Evolutionary conservation across 1,139 yeast genomes (phyloP).

Genomic region (Saccharomyces pastorianus): DNA sequence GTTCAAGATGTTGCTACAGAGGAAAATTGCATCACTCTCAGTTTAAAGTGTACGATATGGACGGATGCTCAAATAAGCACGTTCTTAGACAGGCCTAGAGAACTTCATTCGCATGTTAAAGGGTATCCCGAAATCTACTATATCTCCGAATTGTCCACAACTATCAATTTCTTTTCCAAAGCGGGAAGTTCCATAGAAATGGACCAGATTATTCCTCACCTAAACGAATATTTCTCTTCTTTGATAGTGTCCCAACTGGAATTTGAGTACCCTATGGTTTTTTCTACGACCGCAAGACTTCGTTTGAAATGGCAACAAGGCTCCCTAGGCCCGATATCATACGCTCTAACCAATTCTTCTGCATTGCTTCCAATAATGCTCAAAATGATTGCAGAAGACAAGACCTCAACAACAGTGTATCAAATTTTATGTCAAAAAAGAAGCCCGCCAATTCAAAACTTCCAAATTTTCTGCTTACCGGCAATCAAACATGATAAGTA

Average conservation of each 20-base stretch:
- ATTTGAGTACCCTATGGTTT: slow-evolving; percentile 25
- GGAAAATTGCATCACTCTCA: slow-evolving; percentile 2
- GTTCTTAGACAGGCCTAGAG: slow-evolving; percentile 12
- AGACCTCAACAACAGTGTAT: slow-evolving; percentile 20
- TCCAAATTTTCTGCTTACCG: not conserved
- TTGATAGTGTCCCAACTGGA: slow-evolving; percentile 26
- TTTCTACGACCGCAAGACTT: slow-evolving; percentile 18
- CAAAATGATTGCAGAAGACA: slow-evolving; percentile 18
- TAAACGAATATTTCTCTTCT: slow-evolving; percentile 24
- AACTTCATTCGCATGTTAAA: slow-evolving; percentile 5
- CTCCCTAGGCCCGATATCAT: slow-evolving; percentile 22
- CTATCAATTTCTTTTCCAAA: slow-evolving; percentile 5
- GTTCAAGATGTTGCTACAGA: not conserved
- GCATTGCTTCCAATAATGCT: slow-evolving; percentile 18
- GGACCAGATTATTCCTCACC: slow-evolving; percentile 7
- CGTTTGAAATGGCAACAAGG: slow-evolving; percentile 18
- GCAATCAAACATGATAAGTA: not conserved
- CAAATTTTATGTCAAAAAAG: slow-evolving; percentile 9
- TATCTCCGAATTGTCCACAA: slow-evolving; percentile 7
- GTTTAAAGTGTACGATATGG: slow-evolving; percentile 15
- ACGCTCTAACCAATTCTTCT: slow-evolving; percentile 17
- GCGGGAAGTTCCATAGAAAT: not conserved
- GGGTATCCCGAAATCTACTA: slow-evolving; percentile 4
- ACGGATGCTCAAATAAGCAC: slow-evolving; percentile 10
- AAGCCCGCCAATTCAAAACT: not conserved